Conservation (phyloP, 2,329 filamentous ascomycete species). For the Aciculosporium take region DNA sequence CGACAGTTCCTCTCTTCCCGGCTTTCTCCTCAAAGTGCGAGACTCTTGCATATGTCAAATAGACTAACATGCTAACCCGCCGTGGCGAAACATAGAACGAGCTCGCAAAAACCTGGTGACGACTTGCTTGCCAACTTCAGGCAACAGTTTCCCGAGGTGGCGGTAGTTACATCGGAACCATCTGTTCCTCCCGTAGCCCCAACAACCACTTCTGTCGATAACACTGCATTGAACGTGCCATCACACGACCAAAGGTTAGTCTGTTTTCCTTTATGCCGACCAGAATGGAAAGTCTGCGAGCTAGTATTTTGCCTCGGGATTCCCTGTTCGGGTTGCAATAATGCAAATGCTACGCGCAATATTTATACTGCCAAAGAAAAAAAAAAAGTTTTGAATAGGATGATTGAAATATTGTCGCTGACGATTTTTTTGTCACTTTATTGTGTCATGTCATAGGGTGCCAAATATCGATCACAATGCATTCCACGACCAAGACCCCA, state of each 20-base stretch:
- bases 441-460: constrained; percentile 7
- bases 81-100: constrained; percentile 36
- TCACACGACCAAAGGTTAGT: constrained; percentile 16
- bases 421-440: background rate
- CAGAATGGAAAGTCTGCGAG: background rate
- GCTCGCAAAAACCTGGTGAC: constrained; percentile 68
- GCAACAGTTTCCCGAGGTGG: constrained; percentile 64
- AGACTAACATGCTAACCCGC: background rate
- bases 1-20: background rate
- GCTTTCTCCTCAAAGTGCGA: background rate
- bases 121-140: constrained; percentile 73
- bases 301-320: background rate
- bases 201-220: constrained; percentile 16
- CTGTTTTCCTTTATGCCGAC: background rate
- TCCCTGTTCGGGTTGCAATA: background rate
- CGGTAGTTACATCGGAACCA: constrained; percentile 34
- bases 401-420: background rate
- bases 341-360: background rate
- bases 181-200: constrained; percentile 25
- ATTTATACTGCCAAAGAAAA: background rate
- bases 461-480: constrained; percentile 15
- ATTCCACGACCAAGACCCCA: constrained; percentile 63
- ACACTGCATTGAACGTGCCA: constrained; percentile 11
- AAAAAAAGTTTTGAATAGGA: no score
- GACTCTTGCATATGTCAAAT: background rate